Percentiles rank a stretch among this genome's conserved stretches.
Evolutionary conservation across 495 filamentous ascomycete genomes (phyloP).

Genomic region (Arthonia radiata): DNA sequence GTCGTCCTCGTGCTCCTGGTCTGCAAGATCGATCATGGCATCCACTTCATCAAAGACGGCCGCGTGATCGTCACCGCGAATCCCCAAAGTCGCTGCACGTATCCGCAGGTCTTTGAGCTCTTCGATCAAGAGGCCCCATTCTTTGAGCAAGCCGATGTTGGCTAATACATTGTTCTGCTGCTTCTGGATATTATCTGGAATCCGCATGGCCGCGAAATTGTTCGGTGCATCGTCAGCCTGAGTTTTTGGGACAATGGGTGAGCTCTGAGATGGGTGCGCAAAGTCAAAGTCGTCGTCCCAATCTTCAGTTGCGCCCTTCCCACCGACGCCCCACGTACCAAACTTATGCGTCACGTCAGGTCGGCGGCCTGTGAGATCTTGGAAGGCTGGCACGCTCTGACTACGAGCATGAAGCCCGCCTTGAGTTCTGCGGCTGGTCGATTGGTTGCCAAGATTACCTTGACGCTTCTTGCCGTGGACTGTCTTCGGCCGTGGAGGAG

Average conservation of each 20-base stretch:
- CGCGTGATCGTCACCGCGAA: conserved; percentile 9
- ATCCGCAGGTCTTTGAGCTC: conserved; percentile 17
- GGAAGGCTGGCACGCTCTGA: conserved; percentile 79
- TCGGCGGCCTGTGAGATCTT: conserved; percentile 34
- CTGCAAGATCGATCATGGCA: conserved; percentile 19
- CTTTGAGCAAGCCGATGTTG: conserved; percentile 15
- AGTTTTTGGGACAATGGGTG: too few relatives aligned
- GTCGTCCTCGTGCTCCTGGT: conserved; percentile 15
- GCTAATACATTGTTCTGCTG: conserved; percentile 17
- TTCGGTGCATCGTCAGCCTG: conserved; percentile 7
- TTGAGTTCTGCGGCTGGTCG: conserved; percentile 48
- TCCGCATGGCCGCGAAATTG: conserved; percentile 15
- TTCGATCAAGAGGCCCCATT: conserved; percentile 18
- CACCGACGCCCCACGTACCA: conserved; percentile 67
- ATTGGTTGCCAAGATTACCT: conserved; percentile 45
- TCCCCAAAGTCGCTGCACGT: conserved; percentile 11
- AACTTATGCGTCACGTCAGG: conserved; percentile 47
- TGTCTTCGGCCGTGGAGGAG: conserved; percentile 51
- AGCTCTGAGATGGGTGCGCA: conserved; percentile 9
- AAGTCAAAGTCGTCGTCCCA: conserved; percentile 22
- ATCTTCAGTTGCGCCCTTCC: conserved; percentile 34
- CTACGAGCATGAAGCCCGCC: conserved; percentile 65
- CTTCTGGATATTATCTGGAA: conserved; percentile 15
- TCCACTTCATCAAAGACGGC: conserved; percentile 16
- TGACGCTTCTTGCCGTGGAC: conserved; percentile 74